Percentiles rank a stretch among this genome's conserved stretches.
phyloP scores from a whole-genome alignment of 2,329 filamentous ascomycete genomes.

The Furcasterigmium sp. region DNA sequence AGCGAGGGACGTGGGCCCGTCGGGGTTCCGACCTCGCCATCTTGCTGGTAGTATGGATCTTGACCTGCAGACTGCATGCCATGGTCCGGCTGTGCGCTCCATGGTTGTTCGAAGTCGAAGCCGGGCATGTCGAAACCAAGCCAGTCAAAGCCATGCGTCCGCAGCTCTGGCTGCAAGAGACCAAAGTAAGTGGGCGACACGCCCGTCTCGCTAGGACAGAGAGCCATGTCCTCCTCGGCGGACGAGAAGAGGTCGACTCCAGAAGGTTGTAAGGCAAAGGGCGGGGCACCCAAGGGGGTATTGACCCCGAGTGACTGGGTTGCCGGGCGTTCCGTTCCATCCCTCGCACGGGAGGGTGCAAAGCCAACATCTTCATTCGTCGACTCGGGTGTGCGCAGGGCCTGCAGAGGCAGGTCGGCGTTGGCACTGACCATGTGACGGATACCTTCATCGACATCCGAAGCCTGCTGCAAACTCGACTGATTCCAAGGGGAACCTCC shows the following conservation, averaged over 20 bases:
- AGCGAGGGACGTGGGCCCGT: too few relatives aligned
- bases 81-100: neutral
- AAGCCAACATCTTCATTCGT: neutral
- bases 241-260: neutral
- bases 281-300: too few relatives aligned
- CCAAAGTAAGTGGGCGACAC: neutral
- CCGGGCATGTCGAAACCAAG: conserved; percentile 14
- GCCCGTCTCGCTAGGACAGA: neutral
- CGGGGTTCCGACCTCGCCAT: too few relatives aligned
- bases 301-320: too few relatives aligned
- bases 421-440: too few relatives aligned
- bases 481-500: too few relatives aligned
- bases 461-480: too few relatives aligned
- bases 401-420: neutral
- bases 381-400: neutral
- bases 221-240: neutral
- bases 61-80: neutral
- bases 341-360: too few relatives aligned
- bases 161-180: conserved; percentile 9
- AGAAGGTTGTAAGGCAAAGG: neutral
- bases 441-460: too few relatives aligned
- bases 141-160: conserved; percentile 14
- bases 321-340: too few relatives aligned
- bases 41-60: too few relatives aligned
- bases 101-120: conserved; percentile 3